A percentile compares a stretch with the other conserved stretches of the same genome.
Conservation (phyloP, 305 asterid species). For the Stenogyne calaminthoides region DNA sequence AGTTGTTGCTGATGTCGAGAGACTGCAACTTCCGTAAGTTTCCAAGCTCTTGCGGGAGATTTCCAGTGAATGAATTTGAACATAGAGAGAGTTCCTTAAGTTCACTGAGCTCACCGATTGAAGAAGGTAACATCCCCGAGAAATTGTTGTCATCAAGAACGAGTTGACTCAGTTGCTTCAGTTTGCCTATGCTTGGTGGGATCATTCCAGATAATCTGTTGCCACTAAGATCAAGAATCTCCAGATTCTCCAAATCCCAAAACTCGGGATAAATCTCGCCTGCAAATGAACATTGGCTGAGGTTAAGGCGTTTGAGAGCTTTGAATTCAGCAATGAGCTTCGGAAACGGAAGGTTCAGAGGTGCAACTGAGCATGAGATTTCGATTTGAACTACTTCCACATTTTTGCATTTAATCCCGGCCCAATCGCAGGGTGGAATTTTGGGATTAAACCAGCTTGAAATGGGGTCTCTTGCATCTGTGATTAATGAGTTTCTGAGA, state of each 20-base stretch:
- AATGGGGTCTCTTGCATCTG: constrained; percentile 31
- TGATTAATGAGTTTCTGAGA: constrained; percentile 41
- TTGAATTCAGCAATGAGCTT: constrained; percentile 40
- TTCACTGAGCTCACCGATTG: constrained; percentile 47
- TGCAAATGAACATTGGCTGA: constrained; percentile 56
- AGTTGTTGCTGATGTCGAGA: constrained; percentile 64
- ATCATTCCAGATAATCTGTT: constrained; percentile 55
- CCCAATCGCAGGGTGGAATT: constrained; percentile 63
- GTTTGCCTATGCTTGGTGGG: constrained; percentile 41
- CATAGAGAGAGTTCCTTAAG: constrained; percentile 62
- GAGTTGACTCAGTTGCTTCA: constrained; percentile 46
- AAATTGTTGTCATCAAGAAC: constrained; percentile 64
- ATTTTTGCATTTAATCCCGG: constrained; percentile 63
- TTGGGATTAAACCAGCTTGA: constrained; percentile 51
- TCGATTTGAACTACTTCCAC: constrained; percentile 39
- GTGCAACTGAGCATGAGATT: constrained; percentile 38
- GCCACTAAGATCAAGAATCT: constrained; percentile 55
- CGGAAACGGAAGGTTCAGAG: constrained; percentile 55
- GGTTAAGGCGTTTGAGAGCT: constrained; percentile 56
- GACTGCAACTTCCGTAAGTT: constrained; percentile 47
- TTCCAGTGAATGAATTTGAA: constrained; percentile 58
- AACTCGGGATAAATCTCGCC: constrained; percentile 50
- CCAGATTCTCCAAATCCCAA: constrained; percentile 54
- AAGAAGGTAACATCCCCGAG: constrained; percentile 54
- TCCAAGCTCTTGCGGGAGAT: constrained; percentile 59